phyloP scores from a whole-genome alignment of 2,329 filamentous ascomycete genomes.

The Exophiala aquamarina region DNA sequence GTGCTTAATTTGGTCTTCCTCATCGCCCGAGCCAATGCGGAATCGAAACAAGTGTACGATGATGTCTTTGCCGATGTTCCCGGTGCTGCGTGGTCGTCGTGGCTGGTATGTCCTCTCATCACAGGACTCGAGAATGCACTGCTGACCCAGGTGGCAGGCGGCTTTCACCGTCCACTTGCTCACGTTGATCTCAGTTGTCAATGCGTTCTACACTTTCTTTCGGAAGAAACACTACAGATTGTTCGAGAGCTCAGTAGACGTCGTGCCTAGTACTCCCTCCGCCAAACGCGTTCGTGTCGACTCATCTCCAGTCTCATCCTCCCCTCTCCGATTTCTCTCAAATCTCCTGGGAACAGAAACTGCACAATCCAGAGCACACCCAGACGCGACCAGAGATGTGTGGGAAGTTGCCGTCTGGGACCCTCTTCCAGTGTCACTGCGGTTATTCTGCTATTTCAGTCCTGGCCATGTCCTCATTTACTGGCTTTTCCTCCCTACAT shows the following conservation, averaged over 20 bases:
- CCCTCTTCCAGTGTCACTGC: conserved; percentile 77
- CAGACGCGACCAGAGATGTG: conserved; percentile 78
- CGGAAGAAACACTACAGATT: conserved; percentile 85
- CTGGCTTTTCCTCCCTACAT: conserved; percentile 79
- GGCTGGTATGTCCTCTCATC: conserved; percentile 55
- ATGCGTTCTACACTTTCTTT: conserved; percentile 78
- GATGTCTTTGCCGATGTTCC: conserved; percentile 80
- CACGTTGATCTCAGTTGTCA: conserved; percentile 65
- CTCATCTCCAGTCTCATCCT: conserved; percentile 74
- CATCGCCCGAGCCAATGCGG: conserved; percentile 76
- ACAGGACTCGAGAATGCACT: not conserved
- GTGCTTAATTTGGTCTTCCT: conserved; percentile 77
- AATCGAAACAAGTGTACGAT: conserved; percentile 58
- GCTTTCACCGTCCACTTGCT: conserved; percentile 71
- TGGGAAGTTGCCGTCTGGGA: conserved; percentile 97
- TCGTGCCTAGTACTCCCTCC: conserved; percentile 74
- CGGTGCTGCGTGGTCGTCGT: conserved; percentile 64
- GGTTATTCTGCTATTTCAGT: conserved; percentile 86
- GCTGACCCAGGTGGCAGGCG: conserved; percentile 49
- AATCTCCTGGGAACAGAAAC: conserved; percentile 66
- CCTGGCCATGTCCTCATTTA: conserved; percentile 92
- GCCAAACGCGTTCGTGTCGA: conserved; percentile 86
- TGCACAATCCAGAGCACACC: conserved; percentile 81
- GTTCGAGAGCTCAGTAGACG: conserved; percentile 83
- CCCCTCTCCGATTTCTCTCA: conserved; percentile 74